These are phyloP conservation scores for Cystofilobasidium capitatum DNA, from an alignment of 768 basidiomycete genomes.

Conservation along the genomic window DNA sequence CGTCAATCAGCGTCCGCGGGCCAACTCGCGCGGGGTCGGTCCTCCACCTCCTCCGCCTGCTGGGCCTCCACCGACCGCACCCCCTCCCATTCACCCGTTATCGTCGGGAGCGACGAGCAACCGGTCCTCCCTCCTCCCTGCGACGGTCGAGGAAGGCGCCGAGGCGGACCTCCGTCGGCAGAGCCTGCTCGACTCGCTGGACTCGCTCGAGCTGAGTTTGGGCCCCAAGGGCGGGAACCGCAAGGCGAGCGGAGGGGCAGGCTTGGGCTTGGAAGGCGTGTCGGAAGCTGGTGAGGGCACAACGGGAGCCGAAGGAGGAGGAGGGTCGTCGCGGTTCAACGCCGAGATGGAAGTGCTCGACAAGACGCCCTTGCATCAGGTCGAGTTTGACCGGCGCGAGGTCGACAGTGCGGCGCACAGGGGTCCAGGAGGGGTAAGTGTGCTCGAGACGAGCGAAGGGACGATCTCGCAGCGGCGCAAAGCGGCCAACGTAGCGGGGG, in stretches of 20 bases:
- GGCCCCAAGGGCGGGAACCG: not conserved
- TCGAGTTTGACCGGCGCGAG: not conserved
- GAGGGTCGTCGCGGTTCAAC: no score
- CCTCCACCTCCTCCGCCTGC: not conserved
- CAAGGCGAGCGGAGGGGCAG: not conserved
- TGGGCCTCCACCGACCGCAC: not conserved
- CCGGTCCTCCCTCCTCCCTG: not conserved
- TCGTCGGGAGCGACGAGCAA: not conserved
- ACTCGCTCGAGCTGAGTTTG: constrained; percentile 4
- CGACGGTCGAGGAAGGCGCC: not conserved
- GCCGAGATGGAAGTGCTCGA: not conserved
- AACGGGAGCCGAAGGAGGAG: not conserved
- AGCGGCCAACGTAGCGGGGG: not conserved
- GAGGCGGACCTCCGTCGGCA: not conserved
- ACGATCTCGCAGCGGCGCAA: constrained; percentile 1
- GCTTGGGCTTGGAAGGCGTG: not conserved
- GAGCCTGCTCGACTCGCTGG: constrained; percentile 5
- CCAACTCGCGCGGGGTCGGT: not conserved
- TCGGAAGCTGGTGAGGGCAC: not conserved
- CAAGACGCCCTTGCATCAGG: not conserved
- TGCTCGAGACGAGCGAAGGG: constrained; percentile 3
- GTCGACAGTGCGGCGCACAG: not conserved
- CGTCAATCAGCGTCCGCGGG: not conserved
- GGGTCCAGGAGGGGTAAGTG: not conserved
- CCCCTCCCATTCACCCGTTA: not conserved